A percentile compares a stretch with the other conserved stretches of the same genome.
These are phyloP conservation scores for Podospora fimiseda DNA, from an alignment of 495 filamentous ascomycete genomes.

Conservation along the genomic window DNA sequence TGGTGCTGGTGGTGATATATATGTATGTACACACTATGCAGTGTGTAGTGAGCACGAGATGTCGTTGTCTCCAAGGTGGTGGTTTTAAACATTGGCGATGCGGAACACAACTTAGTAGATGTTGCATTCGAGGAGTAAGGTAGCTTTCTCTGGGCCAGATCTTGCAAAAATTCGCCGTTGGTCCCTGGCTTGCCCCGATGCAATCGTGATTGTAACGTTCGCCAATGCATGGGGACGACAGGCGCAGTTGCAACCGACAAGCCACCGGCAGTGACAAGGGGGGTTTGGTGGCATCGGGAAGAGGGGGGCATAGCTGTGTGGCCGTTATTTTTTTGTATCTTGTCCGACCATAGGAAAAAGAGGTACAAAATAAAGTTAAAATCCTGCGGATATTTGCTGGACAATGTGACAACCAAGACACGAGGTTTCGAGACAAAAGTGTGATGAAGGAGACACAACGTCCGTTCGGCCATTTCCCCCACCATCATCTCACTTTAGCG, in stretches of 20 bases:
- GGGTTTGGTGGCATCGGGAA: constrained; percentile 9
- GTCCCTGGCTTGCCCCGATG: constrained; percentile 35
- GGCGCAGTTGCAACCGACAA: constrained; percentile 26
- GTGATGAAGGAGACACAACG: background rate
- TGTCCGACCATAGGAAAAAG: constrained; percentile 16
- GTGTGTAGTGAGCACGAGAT: too few relatives aligned
- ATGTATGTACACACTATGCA: too few relatives aligned
- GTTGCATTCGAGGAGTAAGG: constrained; percentile 17
- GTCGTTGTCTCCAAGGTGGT: background rate
- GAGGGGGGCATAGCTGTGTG: constrained; percentile 4
- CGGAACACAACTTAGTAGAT: constrained; percentile 5
- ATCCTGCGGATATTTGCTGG: constrained; percentile 18
- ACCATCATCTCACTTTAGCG: background rate
- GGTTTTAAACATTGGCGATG: background rate
- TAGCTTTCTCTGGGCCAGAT: constrained; percentile 22
- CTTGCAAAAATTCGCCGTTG: constrained; percentile 21
- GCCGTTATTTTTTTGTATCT: constrained; percentile 8
- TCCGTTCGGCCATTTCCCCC: background rate
- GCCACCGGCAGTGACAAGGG: constrained; percentile 30
- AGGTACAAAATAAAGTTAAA: constrained; percentile 19
- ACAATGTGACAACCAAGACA: too few relatives aligned
- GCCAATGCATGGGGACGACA: constrained; percentile 21
- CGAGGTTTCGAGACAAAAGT: too few relatives aligned
- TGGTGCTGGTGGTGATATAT: too few relatives aligned
- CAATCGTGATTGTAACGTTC: constrained; percentile 34